These are phyloP conservation scores for Angophora floribunda DNA, from an alignment of 345 rosid genomes.

Conservation along the genomic window DNA sequence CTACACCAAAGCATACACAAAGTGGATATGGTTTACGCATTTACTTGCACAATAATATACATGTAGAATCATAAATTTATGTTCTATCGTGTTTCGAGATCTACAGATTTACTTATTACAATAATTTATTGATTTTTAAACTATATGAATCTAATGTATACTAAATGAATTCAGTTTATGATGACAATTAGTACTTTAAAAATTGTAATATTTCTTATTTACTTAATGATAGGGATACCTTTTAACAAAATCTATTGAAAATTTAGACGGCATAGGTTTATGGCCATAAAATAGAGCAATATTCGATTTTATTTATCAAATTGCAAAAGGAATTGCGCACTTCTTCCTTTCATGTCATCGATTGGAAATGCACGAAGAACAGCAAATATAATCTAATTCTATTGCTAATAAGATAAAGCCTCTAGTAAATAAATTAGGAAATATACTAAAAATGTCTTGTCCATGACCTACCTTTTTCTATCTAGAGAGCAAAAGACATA, in stretches of 20 bases:
- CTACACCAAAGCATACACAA: not conserved
- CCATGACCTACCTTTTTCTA: too few species aligned
- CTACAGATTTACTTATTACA: not conserved
- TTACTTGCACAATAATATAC: too few species aligned
- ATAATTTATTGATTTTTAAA: not conserved
- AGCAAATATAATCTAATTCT: not conserved
- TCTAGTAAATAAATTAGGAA: not conserved
- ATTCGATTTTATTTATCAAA: not conserved
- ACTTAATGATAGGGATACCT: not conserved
- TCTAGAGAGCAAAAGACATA: too few species aligned
- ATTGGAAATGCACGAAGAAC: not conserved
- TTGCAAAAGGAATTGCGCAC: not conserved
- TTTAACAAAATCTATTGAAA: too few species aligned
- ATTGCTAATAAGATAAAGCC: not conserved
- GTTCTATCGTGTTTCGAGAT: not conserved
- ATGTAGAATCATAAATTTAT: too few species aligned
- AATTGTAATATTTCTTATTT: not conserved
- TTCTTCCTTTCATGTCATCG: not conserved
- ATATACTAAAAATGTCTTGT: too few species aligned
- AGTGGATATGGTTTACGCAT: too few species aligned
- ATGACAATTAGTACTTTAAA: not conserved
- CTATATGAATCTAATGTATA: not conserved
- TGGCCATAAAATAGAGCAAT: not conserved
- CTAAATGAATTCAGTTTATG: not conserved
- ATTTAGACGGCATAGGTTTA: not conserved